Percentiles rank a stretch among this genome's conserved stretches.
These are phyloP conservation scores for Globisporangium okanoganense DNA, from an alignment of 352 stramenopile genomes.

Conservation along the genomic window DNA sequence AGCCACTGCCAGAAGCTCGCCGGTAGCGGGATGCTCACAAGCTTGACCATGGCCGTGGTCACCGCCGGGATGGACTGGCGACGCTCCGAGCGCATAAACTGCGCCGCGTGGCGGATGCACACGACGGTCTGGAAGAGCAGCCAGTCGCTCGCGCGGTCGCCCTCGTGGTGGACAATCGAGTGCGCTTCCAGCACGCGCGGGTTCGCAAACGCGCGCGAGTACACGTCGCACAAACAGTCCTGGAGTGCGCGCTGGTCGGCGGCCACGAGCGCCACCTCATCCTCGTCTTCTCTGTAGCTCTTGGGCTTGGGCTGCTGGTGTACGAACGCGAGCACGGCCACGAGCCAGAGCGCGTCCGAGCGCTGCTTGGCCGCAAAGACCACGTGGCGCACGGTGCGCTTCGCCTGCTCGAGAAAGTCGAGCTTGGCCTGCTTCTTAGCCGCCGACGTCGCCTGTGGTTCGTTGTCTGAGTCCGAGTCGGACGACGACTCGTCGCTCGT, in stretches of 20 bases:
- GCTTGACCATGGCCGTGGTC: constrained; percentile 38
- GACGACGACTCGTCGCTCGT: constrained; percentile 31
- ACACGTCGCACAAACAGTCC: constrained; percentile 47
- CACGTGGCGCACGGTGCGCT: constrained; percentile 31
- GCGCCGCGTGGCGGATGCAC: constrained; percentile 46
- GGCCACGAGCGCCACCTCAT: constrained; percentile 27
- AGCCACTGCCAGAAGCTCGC: constrained; percentile 45
- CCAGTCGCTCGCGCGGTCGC: constrained; percentile 15
- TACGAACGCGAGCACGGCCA: constrained; percentile 36
- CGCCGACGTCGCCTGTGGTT: constrained; percentile 5
- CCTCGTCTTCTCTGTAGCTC: constrained; percentile 28
- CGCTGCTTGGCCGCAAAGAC: constrained; percentile 40
- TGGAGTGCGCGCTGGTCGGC: constrained; percentile 32
- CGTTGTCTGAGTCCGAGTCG: constrained; percentile 38
- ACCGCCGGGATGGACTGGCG: constrained; percentile 36
- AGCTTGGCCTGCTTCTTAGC: constrained; percentile 12
- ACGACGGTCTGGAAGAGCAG: constrained; percentile 25
- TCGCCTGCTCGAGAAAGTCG: constrained; percentile 28
- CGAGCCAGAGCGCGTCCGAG: constrained; percentile 28
- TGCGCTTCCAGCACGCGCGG: constrained; percentile 2
- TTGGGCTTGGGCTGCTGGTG: constrained; percentile 37
- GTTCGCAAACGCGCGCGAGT: constrained; percentile 42
- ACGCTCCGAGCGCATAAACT: constrained; percentile 55
- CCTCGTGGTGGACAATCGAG: constrained; percentile 10
- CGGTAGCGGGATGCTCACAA: constrained; percentile 41